Base-by-base conservation (phyloP, 1,284 basidiomycete species). In the Sporisorium exsertum region DNA sequence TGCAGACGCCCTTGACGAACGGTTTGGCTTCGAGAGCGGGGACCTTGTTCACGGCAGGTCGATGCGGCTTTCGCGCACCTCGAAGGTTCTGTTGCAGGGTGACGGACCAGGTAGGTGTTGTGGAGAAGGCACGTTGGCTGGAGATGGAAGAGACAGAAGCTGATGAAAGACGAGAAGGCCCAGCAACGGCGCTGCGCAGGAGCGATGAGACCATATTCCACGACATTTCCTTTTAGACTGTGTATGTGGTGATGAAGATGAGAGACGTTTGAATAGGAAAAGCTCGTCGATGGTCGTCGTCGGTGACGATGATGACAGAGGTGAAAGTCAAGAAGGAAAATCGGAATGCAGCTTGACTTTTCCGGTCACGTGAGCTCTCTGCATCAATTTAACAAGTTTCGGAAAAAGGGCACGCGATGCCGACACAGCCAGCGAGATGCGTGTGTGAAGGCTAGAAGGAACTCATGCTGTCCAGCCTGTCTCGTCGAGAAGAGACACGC, bases 1-100 rank as follows among this genome's bases (percentile, higher is more conserved):
- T 73, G 72, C 84, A 85, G 3, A 85, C 84, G 40, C 84, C 84
- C 61, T 84, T 85, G 45, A 85, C 82, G 65, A 85, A 85, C 1
- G 83, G 83, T 52, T 76, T 74, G 7, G 77, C 72, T 50, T 85
- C 80, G 24, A 85, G 67, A 12, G 82, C 82, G 26, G 83, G 82
- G 6, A 78, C 76, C 46, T 83, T 81, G 73, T 85, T 85, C 46
- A 84, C 82, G 2, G 82, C 79, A 89, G 78, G 82, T 20, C 78
- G 81, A 42, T 84, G 80, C 4, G 81, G 76, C 57, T 78, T 79
- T 18, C 84, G 78, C 10, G 84, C 84, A 8, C 84, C 84, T 37
- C 84, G 79, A 15, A 83, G 72, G n/a, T 74, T 83, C 60, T 85
- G 84, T 43, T 81, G 82, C 56, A 84, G 66, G 33, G 84, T 85